Base-by-base conservation (phyloP, 495 filamentous ascomycete genomes). In the Talaromyces stipitatus region DNA sequence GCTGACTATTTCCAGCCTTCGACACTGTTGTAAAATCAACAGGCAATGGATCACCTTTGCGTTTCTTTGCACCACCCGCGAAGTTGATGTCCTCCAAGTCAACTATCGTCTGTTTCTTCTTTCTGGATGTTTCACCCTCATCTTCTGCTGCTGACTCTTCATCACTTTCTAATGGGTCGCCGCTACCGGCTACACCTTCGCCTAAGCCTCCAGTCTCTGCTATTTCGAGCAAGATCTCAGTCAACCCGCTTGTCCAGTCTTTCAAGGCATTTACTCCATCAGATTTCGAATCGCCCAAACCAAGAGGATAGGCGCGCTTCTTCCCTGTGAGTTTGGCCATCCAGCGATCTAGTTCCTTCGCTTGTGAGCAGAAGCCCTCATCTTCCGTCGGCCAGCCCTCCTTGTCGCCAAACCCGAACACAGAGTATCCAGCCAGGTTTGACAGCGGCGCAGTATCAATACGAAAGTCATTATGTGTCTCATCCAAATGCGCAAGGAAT, bases 381-480 rank as follows among this genome's bases (percentile, higher is more conserved):
- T 87, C 85, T 63, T 92, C 90, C 0, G 85, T 89, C 2, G 90
- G 88, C 92, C 92, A 97, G 45, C 87, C 90, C 66, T 92, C 88
- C 55, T 81, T 82, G 66, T 97, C 92, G 18, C 92, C 92, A 62
- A 96, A 86, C 0, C 92, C 92, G 76, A 97, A 97, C 2, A 97
- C 92, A 0, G 87, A 88, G 64, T 95, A 97, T 10, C 92, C 92
- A 3, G 90, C 74, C 36, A 97, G 70, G 9, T 72, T 72, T 0
- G 86, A 85, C 41, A 97, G 69, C 0, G 94, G 87, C 1, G 88
- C 86, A 0, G 91, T 96, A 66, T 96, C 91, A 58, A 97, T 94
- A 18, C 92, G 85, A 72, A 97, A 97, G 69, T 97, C 92, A 71
- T 97, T 79, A 64, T 97, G 92, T 0, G 91, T 97, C 63, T 97